Percentiles rank a stretch among this genome's conserved stretches.
phyloP scores from a whole-genome alignment of 495 filamentous ascomycete species.

The Poronia punctata region DNA sequence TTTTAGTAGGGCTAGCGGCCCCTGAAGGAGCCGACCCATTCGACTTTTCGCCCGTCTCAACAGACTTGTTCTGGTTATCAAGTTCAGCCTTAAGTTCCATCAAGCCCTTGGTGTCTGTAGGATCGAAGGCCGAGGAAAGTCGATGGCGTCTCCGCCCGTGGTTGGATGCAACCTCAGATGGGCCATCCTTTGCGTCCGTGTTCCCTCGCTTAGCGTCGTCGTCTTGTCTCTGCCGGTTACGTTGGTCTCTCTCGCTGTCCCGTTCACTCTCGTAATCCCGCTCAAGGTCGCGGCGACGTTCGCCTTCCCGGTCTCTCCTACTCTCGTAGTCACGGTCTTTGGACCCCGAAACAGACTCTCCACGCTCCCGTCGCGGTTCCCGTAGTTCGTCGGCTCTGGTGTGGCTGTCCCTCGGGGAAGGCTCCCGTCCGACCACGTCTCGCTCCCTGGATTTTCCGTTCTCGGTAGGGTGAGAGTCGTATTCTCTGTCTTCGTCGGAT shows the following conservation, averaged over 20 bases:
- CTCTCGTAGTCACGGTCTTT: slow-evolving; percentile 26
- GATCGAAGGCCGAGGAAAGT: slow-evolving; percentile 38
- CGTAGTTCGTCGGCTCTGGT: slow-evolving; percentile 14
- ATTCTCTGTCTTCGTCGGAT: slow-evolving; percentile 16
- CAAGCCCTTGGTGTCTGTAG: slow-evolving; percentile 41
- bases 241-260: slow-evolving; percentile 11
- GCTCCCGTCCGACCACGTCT: slow-evolving; percentile 12
- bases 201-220: slow-evolving; percentile 22
- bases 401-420: slow-evolving; percentile 18
- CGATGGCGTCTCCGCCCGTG: slow-evolving; percentile 26
- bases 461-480: slow-evolving; percentile 11
- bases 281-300: slow-evolving; percentile 11
- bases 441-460: slow-evolving; percentile 15
- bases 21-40: slow-evolving; percentile 16
- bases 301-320: slow-evolving; percentile 4
- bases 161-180: slow-evolving; percentile 15
- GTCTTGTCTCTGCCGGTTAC: slow-evolving; percentile 18
- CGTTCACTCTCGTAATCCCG: slow-evolving; percentile 12
- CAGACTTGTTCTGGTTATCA: slow-evolving; percentile 26
- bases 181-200: slow-evolving; percentile 17
- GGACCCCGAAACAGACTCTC: slow-evolving; percentile 13
- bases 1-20: slow-evolving; percentile 16
- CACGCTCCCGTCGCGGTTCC: slow-evolving; percentile 22
- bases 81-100: slow-evolving; percentile 41
- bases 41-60: slow-evolving; percentile 16